Percentiles rank a stretch among this genome's conserved stretches.
Conservation (phyloP, 129 eudicot genomes). For the Lonicera japonica region DNA sequence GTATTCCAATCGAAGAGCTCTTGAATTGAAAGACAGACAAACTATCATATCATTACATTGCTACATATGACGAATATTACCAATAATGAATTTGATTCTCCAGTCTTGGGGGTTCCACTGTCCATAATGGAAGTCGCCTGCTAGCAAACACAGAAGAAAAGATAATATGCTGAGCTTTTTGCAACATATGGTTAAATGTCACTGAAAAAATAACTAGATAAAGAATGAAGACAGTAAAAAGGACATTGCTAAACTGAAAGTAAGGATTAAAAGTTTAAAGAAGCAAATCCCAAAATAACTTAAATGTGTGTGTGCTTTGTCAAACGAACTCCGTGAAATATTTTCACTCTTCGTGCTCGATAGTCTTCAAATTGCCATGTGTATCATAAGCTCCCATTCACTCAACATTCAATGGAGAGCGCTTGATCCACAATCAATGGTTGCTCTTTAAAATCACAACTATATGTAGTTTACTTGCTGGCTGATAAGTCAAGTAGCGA, state of each 20-base stretch:
- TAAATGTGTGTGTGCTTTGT: too few relatives aligned
- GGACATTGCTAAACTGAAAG: background rate
- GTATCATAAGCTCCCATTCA: too few relatives aligned
- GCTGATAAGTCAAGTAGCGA: too few relatives aligned
- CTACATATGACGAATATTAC: conserved; percentile 16
- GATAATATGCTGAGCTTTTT: background rate
- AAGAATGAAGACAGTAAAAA: background rate
- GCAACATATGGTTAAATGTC: background rate
- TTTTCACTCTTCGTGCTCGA: too few relatives aligned
- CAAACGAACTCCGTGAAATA: too few relatives aligned
- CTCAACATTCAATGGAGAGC: too few relatives aligned
- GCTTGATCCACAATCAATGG: too few relatives aligned
- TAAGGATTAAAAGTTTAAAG: background rate
- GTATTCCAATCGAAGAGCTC: background rate
- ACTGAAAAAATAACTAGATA: background rate
- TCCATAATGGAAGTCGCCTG: conserved; percentile 25
- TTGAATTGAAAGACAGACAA: background rate
- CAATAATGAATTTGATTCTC: conserved; percentile 30
- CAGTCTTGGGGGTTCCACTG: conserved; percentile 11
- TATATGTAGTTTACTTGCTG: too few relatives aligned
- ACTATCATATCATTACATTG: background rate
- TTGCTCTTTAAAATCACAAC: too few relatives aligned
- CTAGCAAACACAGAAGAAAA: conserved; percentile 1
- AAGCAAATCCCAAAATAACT: too few relatives aligned
- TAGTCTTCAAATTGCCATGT: too few relatives aligned